These are phyloP conservation scores for Calonectria naviculata DNA, from an alignment of 2,329 filamentous ascomycete genomes.

Conservation along the genomic window DNA sequence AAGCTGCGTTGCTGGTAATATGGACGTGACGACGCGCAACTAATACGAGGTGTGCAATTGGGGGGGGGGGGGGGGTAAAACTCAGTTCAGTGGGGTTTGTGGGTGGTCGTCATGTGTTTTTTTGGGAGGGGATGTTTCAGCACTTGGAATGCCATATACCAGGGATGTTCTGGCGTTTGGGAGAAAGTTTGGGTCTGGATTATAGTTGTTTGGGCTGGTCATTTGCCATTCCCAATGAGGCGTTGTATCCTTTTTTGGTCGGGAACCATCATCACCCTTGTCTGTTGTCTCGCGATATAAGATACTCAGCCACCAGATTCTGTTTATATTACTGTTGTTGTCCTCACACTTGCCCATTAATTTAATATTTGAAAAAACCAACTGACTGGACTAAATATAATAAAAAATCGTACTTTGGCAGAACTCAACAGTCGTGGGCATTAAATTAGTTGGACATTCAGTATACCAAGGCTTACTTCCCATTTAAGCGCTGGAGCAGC, in stretches of 20 bases:
- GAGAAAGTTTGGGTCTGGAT: slow-evolving; percentile 32
- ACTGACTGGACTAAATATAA: no score
- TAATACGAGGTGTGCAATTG: background rate
- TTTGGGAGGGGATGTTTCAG: slow-evolving; percentile 30
- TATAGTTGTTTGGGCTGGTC: slow-evolving; percentile 26
- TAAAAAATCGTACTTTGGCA: no score
- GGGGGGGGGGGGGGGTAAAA: background rate
- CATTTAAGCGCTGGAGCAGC: background rate
- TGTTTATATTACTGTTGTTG: slow-evolving; percentile 18
- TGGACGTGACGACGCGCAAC: background rate
- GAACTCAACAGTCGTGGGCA: no score
- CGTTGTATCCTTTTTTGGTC: slow-evolving; percentile 29
- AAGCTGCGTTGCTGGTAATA: no score
- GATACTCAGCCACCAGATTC: slow-evolving; percentile 16
- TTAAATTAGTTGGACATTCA: background rate
- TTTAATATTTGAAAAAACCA: background rate
- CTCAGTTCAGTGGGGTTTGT: background rate
- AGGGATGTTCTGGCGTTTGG: slow-evolving; percentile 43
- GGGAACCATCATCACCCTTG: slow-evolving; percentile 23
- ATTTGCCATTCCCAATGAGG: slow-evolving; percentile 28
- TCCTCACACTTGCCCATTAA: background rate
- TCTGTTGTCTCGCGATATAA: slow-evolving; percentile 14
- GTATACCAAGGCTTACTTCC: no score
- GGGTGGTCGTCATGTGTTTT: slow-evolving; percentile 6
- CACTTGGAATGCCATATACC: slow-evolving; percentile 40